phyloP scores from a whole-genome alignment of 306 rosid genomes.

The Potentilla sterilis region DNA sequence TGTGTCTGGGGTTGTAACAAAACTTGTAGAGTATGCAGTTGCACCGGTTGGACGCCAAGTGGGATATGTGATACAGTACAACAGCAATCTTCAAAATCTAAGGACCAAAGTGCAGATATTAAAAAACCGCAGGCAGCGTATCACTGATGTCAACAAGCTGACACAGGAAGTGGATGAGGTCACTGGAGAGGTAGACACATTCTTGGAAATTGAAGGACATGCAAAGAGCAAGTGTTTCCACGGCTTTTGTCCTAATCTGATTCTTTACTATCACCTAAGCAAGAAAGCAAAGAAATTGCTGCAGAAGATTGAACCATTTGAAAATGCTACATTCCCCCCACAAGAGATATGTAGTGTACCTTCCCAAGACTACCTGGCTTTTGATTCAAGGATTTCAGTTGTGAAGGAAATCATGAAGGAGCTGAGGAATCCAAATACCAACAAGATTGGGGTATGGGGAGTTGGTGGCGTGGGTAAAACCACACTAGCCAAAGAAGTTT shows the following conservation, averaged over 20 bases:
- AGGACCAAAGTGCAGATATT: neutral
- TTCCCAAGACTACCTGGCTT: slow-evolving; percentile 7
- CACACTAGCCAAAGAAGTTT: slow-evolving; percentile 17
- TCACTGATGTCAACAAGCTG: slow-evolving; percentile 17
- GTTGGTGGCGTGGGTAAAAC: slow-evolving; percentile 30
- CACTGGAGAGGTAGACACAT: neutral
- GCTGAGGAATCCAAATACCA: neutral
- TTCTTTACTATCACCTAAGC: neutral
- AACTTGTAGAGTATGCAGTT: neutral
- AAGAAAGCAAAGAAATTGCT: slow-evolving; percentile 8
- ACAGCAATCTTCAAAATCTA: slow-evolving; percentile 8
- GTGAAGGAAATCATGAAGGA: slow-evolving; percentile 17
- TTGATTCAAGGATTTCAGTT: slow-evolving; percentile 19
- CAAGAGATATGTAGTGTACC: neutral
- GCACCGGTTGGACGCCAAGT: slow-evolving; percentile 21
- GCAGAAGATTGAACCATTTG: neutral
- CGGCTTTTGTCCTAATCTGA: slow-evolving; percentile 11
- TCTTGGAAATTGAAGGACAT: neutral
- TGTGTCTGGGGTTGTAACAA: neutral
- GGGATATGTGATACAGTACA: slow-evolving; percentile 15
- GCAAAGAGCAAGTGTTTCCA: neutral
- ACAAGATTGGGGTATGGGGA: slow-evolving; percentile 21
- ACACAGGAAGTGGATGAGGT: neutral
- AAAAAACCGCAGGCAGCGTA: neutral
- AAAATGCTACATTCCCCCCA: neutral